Conservation (phyloP, 306 rosid genomes). For the Dalbergia oliveri region DNA sequence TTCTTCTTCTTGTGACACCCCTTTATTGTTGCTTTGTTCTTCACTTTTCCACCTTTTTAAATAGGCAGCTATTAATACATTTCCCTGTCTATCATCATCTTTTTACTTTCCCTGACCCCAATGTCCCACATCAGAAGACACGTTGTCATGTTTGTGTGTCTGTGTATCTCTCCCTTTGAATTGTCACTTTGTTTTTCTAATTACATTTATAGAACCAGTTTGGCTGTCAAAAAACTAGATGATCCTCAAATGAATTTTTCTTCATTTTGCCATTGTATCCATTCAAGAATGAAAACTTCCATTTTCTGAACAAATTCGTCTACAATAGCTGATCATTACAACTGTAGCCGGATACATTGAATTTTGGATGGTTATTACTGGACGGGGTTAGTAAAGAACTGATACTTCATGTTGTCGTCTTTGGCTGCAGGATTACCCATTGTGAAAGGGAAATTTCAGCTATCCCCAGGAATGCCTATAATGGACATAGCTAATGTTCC, state of each 20-base stretch:
- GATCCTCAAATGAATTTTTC: neutral
- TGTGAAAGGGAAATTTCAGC: conserved; percentile 14
- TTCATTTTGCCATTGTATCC: neutral
- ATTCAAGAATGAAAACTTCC: neutral
- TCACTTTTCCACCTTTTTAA: neutral
- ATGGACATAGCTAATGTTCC: conserved; percentile 16
- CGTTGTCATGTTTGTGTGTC: neutral
- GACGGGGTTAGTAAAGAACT: neutral
- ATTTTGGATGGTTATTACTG: no score
- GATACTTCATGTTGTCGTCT: neutral
- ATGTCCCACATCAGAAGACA: no score
- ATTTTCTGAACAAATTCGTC: neutral
- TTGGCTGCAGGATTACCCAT: conserved; percentile 41
- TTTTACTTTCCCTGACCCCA: neutral
- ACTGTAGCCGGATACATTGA: no score
- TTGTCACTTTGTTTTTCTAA: neutral
- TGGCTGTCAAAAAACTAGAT: neutral
- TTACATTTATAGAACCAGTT: no score
- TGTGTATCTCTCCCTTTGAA: neutral
- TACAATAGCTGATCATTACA: no score
- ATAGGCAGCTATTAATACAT: neutral
- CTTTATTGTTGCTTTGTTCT: neutral
- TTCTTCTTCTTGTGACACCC: no score
- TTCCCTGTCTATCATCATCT: neutral
- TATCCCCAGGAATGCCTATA: conserved; percentile 29